These are phyloP conservation scores for Starmerella davenportii DNA, from an alignment of 805 yeast species.

Conservation along the genomic window DNA sequence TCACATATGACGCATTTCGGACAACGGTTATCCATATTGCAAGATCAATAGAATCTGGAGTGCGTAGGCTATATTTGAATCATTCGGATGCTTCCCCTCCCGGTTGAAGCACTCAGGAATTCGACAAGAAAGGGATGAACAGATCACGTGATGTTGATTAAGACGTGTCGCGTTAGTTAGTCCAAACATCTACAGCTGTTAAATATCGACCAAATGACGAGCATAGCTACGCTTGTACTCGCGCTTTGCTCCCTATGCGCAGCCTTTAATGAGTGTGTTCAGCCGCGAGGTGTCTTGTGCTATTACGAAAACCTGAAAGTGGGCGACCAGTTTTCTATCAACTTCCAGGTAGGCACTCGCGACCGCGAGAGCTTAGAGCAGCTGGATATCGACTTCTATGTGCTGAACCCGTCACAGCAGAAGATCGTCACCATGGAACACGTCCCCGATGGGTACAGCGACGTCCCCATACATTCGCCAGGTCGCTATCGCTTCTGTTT, in stretches of 20 bases:
- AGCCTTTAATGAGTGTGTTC: constrained; percentile 70
- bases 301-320: constrained; percentile 66
- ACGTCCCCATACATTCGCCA: constrained; percentile 40
- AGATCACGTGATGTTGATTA: no score
- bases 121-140: no score
- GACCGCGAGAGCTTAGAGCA: constrained; percentile 28
- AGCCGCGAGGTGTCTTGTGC: constrained; percentile 73
- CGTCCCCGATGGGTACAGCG: constrained; percentile 66
- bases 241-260: constrained; percentile 7
- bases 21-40: no score
- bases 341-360: constrained; percentile 88
- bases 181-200: no score
- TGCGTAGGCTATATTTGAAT: no score
- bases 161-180: no score
- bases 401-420: constrained; percentile 29
- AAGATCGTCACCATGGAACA: constrained; percentile 33
- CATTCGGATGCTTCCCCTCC: no score
- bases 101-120: no score
- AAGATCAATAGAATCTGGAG: no score
- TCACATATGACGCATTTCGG: no score
- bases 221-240: background rate
- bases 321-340: constrained; percentile 72
- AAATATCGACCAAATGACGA: background rate
- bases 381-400: constrained; percentile 42
- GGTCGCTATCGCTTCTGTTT: constrained; percentile 84